Evolutionary conservation across 768 basidiomycete species (phyloP), one percentile per base, ranked within the genome.

Genomic region (Boletus tomentosulus): DNA sequence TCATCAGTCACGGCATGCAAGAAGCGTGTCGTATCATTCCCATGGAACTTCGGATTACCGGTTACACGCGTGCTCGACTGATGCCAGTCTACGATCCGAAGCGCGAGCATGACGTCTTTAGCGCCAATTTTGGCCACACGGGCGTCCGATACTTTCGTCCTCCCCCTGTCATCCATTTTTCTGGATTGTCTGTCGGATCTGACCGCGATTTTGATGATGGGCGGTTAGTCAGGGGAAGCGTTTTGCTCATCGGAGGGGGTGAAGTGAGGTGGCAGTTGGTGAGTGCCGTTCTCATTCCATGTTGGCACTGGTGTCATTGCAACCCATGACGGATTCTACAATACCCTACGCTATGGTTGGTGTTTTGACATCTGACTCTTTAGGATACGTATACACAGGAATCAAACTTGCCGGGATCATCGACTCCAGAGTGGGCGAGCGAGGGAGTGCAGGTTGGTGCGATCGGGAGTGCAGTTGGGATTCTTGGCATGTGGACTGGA

Each of bases 401-500:
- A 1, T 72, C 75, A 4, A 65, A 57, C 22, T 55, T 68, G 15
- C 49, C 66, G 0, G 69, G 70, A 11, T 66, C 73, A 16, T 61
- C 64, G 19, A 55, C 55, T 5, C 69, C 75, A 0, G 76, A 81
- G 56, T 84, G 82, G 83, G 66, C 70, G 2, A 77, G 74, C 12
- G 82, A 85, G 55, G 79, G 74, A n/a, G 68, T 84, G 0, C 83
- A 85, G 55, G 63, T 84, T 11, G 84, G 84, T 12, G 76, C 76
- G 2, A 66, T 79, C 15, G 80, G 80, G 6, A 79, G 79, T n/a
- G 76, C 74, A 0, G 61, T 73, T 22, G 83, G 84, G 9, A 63
- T 81, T 2, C 67, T 85, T 2, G 83, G 82, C 8, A 60, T 76
- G 68, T 83, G 81, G 81, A 82, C 82, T 0, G 78, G 79, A 8